Base-by-base conservation (phyloP, 2,329 filamentous ascomycete genomes). In the Alternaria triticina region DNA sequence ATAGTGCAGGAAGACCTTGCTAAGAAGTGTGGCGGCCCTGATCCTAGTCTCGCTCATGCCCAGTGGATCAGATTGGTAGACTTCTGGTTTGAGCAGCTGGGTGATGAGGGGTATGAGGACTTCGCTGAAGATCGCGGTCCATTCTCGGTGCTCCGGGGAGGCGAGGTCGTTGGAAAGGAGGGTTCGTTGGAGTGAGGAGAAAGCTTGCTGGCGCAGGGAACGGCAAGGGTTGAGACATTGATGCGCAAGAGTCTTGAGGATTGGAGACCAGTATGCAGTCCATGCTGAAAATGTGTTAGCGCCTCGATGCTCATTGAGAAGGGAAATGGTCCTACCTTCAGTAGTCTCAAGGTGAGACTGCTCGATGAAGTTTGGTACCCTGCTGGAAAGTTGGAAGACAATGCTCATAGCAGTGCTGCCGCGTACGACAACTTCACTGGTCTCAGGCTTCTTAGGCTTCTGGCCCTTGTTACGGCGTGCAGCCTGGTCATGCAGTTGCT, bases 11-110 rank as follows among this genome's bases (percentile, higher is more conserved):
- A 97, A 99, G 3, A 97, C 95, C 80, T 96, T 97, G 84, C 93
- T 97, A 13, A 99, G 86, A 54, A 99, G 84, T 10, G 93, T 97
- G 1, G 95, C 93, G 1, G 93, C 93, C 74, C 97, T 93, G 0
- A 98, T 92, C 46, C 96, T 87, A 55, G 96, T 98, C 80, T 98
- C 95, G 69, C 92, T 92, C 96, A 99, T 99, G 40, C 96, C 96
- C 36, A 91, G 85, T 1, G 93, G 91, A 77, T 99, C 96, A 2
- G 91, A 91, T 57, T 94, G 93, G 78, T 96, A 97, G 10, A 97
- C 91, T 80, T 99, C 96, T 1, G 96, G 96, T 79, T 97, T 97
- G 15, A 99, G 85, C 3, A 99, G 86, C 66, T 92, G 88, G 36
- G 91, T 86, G 66, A 98, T 95, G 13, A 99, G 85, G 1, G 96